These are phyloP conservation scores for Austroboletus eburneus DNA, from an alignment of 768 basidiomycete genomes.

Conservation along the genomic window DNA sequence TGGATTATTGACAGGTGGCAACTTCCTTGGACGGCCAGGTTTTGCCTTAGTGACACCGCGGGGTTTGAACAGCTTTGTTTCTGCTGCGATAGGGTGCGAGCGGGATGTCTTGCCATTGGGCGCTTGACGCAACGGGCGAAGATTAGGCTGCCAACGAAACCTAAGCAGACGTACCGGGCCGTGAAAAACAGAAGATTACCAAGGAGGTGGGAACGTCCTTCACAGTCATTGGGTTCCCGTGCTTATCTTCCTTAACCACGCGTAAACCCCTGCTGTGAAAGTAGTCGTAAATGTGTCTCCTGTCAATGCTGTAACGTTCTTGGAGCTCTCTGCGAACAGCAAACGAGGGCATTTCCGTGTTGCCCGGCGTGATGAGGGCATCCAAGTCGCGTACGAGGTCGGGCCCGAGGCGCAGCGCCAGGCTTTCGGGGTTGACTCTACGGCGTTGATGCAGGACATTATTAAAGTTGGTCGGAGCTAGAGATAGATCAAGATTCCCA, in stretches of 20 bases:
- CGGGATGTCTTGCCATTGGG: conserved; percentile 15
- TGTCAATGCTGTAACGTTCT: conserved; percentile 63
- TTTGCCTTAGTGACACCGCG: conserved; percentile 31
- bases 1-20: conserved; percentile 2
- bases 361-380: conserved; percentile 63
- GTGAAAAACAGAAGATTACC: conserved; percentile 20
- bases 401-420: conserved; percentile 63
- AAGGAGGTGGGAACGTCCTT: conserved; percentile 20
- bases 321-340: conserved; percentile 66
- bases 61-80: conserved; percentile 19
- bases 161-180: too few species aligned
- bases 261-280: conserved; percentile 63
- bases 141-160: conserved; percentile 29
- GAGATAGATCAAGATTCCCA: background rate
- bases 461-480: conserved; percentile 2
- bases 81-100: conserved; percentile 11
- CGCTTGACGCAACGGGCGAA: conserved; percentile 29
- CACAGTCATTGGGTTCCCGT: conserved; percentile 41
- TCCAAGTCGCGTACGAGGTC: conserved; percentile 70
- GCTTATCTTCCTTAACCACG: conserved; percentile 62
- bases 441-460: conserved; percentile 31
- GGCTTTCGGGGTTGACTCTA: conserved; percentile 63
- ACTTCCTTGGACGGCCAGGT: conserved; percentile 28
- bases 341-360: conserved; percentile 72
- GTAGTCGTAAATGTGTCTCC: conserved; percentile 76